Percentiles rank a stretch among this genome's conserved stretches.
These are phyloP conservation scores for Cladophialophora bantiana DNA, from an alignment of 2,329 filamentous ascomycete species.

Conservation along the genomic window DNA sequence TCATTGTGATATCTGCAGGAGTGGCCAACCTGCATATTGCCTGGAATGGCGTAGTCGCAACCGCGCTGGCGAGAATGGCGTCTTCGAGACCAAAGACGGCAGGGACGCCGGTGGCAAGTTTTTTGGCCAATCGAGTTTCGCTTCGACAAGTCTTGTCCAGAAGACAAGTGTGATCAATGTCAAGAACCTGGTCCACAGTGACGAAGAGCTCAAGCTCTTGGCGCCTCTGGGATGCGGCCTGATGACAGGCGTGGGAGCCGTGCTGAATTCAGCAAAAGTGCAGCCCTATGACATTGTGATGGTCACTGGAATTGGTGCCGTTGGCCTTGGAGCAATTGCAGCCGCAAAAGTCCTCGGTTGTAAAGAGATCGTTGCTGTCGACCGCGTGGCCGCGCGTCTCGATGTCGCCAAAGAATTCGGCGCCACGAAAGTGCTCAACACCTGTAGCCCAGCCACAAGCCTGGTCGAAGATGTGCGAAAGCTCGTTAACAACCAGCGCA, in stretches of 20 bases:
- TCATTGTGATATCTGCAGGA: too few relatives aligned
- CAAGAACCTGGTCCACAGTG: too few relatives aligned
- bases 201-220: too few relatives aligned
- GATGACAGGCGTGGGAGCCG: neutral
- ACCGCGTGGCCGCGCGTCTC: neutral
- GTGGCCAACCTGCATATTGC: too few relatives aligned
- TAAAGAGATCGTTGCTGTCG: neutral
- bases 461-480: constrained; percentile 1
- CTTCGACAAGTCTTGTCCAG: too few relatives aligned
- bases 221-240: too few relatives aligned
- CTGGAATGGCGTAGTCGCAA: too few relatives aligned
- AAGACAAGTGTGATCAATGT: too few relatives aligned
- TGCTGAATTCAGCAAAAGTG: neutral
- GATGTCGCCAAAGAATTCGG: neutral
- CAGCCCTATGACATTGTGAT: neutral
- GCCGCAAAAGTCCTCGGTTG: neutral
- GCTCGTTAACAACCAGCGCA: neutral
- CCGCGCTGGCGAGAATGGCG: too few relatives aligned
- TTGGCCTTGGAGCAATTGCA: neutral
- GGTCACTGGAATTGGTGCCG: neutral
- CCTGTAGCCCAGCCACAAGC: neutral
- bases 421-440: neutral
- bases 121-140: too few relatives aligned
- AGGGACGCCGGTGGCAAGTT: too few relatives aligned
- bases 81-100: too few relatives aligned